Conservation (phyloP, 441 rosid genomes). For the Mallotus japonicus region DNA sequence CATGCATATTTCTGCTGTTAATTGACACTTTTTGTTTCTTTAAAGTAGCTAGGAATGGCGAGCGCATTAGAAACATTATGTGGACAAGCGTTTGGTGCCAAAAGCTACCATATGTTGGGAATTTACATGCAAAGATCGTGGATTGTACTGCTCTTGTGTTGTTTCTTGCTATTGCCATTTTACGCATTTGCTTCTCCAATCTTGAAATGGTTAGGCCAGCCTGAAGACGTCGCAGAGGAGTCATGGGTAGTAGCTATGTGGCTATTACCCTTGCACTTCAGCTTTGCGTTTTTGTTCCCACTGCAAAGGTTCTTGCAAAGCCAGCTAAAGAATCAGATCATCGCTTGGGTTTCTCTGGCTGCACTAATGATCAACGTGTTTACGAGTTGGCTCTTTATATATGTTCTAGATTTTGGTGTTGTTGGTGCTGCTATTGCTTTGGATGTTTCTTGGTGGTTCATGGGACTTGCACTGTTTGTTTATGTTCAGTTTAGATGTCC, state of each 20-base stretch:
- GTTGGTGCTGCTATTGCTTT: constrained; percentile 61
- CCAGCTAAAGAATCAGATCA: constrained; percentile 53
- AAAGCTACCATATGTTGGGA: constrained; percentile 60
- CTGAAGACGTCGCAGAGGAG: constrained; percentile 67
- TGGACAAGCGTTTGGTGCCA: constrained; percentile 86
- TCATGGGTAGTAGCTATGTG: constrained; percentile 53
- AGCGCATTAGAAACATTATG: constrained; percentile 85
- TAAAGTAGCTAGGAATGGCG: constrained; percentile 65
- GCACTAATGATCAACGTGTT: constrained; percentile 44
- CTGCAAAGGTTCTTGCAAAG: constrained; percentile 60
- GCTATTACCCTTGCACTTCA: constrained; percentile 67
- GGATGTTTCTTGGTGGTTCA: constrained; percentile 72
- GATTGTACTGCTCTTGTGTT: constrained; percentile 54
- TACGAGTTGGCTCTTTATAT: constrained; percentile 58
- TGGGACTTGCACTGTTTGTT: constrained; percentile 34
- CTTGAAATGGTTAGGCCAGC: constrained; percentile 60
- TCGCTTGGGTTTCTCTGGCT: constrained; percentile 47
- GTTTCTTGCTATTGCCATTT: constrained; percentile 55
- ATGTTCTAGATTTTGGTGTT: constrained; percentile 47
- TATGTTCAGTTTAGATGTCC: constrained; percentile 57
- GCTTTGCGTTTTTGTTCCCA: constrained; percentile 69
- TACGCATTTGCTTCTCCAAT: constrained; percentile 63
- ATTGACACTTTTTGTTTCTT: neutral
- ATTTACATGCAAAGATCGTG: constrained; percentile 80
- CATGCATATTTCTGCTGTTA: too few relatives aligned